Evolutionary conservation across 352 stramenopile species (phyloP).

Genomic region (Pythium sukuiense): DNA sequence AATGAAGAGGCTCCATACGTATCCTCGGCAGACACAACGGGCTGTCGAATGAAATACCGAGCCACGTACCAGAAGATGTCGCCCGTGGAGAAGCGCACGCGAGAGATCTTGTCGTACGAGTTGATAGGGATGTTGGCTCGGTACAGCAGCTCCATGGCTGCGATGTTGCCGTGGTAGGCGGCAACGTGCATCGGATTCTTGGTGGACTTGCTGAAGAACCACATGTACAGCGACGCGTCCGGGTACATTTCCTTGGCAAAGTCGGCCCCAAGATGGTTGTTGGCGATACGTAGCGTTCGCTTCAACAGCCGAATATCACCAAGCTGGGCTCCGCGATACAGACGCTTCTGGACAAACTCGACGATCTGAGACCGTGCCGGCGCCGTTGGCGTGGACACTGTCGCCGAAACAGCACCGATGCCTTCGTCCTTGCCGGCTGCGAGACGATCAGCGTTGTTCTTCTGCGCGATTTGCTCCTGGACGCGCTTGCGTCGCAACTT

Average conservation of each 20-base stretch:
- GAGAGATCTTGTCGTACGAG: constrained; percentile 79
- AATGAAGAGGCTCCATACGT: constrained; percentile 52
- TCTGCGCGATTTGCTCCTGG: constrained; percentile 30
- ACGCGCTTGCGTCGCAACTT: constrained; percentile 43
- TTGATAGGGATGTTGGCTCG: constrained; percentile 65
- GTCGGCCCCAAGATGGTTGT: constrained; percentile 41
- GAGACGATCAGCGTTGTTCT: constrained; percentile 23
- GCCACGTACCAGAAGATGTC: constrained; percentile 85
- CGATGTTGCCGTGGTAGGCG: constrained; percentile 78
- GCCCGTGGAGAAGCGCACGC: constrained; percentile 70
- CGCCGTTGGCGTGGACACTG: constrained; percentile 14
- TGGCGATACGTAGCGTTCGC: constrained; percentile 55
- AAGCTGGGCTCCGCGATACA: constrained; percentile 74
- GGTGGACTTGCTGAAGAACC: constrained; percentile 72
- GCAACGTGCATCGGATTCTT: constrained; percentile 88
- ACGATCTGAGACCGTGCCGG: constrained; percentile 34
- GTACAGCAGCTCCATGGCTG: constrained; percentile 62
- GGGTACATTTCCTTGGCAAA: constrained; percentile 71
- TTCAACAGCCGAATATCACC: constrained; percentile 62
- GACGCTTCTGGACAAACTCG: constrained; percentile 61
- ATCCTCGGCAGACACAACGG: constrained; percentile 65
- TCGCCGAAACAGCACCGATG: constrained; percentile 13
- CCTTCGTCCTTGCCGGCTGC: background rate
- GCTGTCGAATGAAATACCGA: constrained; percentile 68
- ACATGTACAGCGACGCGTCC: constrained; percentile 61